Conservation (phyloP, 768 basidiomycete species). For the Mycena albidolilacea region DNA sequence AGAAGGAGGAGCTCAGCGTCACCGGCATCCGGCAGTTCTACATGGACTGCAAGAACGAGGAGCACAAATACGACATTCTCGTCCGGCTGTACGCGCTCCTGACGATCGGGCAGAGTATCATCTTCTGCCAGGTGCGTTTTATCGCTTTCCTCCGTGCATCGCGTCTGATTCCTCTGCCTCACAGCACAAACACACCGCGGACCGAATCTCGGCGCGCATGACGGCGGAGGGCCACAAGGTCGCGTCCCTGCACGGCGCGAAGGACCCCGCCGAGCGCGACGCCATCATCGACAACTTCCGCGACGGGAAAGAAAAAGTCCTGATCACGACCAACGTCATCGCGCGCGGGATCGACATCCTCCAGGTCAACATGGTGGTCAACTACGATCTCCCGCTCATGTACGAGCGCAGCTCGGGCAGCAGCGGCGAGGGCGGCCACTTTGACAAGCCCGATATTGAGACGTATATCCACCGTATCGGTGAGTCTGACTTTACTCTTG, state of each 20-base stretch:
- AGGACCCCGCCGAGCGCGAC: constrained; percentile 92
- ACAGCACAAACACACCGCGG: constrained; percentile 92
- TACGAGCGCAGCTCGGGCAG: constrained; percentile 71
- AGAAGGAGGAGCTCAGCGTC: constrained; percentile 93
- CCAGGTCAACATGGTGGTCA: constrained; percentile 99
- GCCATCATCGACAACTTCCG: constrained; percentile 95
- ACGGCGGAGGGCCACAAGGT: constrained; percentile 95
- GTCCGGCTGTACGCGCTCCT: constrained; percentile 91
- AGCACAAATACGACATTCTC: constrained; percentile 96
- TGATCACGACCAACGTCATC: constrained; percentile 99
- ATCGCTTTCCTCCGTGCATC: too few species aligned
- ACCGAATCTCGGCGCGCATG: constrained; percentile 93
- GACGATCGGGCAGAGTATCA: constrained; percentile 98
- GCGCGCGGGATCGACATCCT: constrained; percentile 98
- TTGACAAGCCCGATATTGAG: constrained; percentile 86
- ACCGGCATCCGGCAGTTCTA: constrained; percentile 97
- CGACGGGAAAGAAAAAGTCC: constrained; percentile 92
- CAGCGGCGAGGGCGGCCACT: constrained; percentile 51
- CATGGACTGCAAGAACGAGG: constrained; percentile 94
- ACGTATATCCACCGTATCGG: constrained; percentile 99
- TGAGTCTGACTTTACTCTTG: constrained; percentile 52
- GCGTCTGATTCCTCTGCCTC: not conserved
- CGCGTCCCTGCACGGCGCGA: constrained; percentile 94
- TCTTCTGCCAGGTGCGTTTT: constrained; percentile 89
- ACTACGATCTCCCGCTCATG: constrained; percentile 95